Percentiles rank a stretch among this genome's conserved stretches.
These are phyloP conservation scores for Colletotrichum chrysophilum DNA, from an alignment of 2,329 filamentous ascomycete genomes.

Conservation along the genomic window DNA sequence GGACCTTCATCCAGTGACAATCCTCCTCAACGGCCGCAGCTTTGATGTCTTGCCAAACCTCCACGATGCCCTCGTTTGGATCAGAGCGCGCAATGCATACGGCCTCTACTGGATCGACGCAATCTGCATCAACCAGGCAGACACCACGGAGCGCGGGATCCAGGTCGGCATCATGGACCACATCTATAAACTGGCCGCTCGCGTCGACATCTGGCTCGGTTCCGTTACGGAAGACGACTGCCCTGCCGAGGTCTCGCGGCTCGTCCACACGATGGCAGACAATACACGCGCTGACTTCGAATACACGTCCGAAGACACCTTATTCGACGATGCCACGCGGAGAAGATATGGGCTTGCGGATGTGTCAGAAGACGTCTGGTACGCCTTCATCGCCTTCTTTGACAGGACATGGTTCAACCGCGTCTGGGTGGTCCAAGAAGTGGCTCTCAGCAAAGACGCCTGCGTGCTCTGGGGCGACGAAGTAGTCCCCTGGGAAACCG, in stretches of 20 bases:
- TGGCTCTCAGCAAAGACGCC: conserved; percentile 14
- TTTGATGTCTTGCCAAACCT: background rate
- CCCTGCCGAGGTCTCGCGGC: background rate
- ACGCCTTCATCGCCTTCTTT: conserved; percentile 18
- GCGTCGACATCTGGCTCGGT: conserved; percentile 23
- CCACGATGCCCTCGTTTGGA: conserved; percentile 1
- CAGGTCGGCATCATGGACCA: conserved; percentile 23
- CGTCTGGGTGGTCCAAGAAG: conserved; percentile 23
- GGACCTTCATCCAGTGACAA: background rate
- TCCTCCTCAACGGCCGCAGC: background rate
- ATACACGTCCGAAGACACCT: background rate
- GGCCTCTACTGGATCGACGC: conserved; percentile 21
- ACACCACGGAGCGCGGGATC: conserved; percentile 1
- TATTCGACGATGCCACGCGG: background rate
- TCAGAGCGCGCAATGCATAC: background rate
- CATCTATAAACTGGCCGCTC: conserved; percentile 18
- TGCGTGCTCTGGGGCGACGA: conserved; percentile 16
- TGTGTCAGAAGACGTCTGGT: background rate
- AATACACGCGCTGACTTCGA: background rate
- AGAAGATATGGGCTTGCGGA: background rate
- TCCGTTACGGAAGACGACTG: background rate
- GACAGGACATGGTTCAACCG: conserved; percentile 21
- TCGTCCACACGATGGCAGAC: background rate
- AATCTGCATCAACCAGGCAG: conserved; percentile 22
- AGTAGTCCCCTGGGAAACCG: conserved; percentile 9